These are phyloP conservation scores for Pyrrhoderma noxium DNA, from an alignment of 1,284 basidiomycete genomes.

Conservation along the genomic window DNA sequence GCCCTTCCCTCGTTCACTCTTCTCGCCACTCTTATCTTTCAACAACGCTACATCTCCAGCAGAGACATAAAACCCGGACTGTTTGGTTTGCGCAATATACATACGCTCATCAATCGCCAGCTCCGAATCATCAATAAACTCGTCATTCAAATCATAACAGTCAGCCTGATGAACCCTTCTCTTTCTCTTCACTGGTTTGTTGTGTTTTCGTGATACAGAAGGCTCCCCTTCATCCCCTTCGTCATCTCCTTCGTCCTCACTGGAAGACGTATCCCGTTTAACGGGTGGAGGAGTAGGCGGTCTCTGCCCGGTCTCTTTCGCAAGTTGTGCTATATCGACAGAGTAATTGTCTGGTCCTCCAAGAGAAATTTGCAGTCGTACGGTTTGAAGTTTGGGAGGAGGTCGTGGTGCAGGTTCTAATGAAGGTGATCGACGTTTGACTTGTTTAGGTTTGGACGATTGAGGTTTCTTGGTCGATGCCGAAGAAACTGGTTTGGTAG, in stretches of 20 bases:
- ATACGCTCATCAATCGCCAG: conserved; percentile 85
- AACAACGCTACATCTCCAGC: conserved; percentile 79
- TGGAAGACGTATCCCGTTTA: conserved; percentile 36
- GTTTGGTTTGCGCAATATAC: conserved; percentile 88
- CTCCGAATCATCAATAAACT: conserved; percentile 97
- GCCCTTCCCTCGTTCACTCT: background rate
- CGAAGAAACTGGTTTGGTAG: background rate
- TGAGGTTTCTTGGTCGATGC: conserved; percentile 21
- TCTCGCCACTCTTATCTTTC: conserved; percentile 52
- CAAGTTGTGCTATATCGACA: conserved; percentile 52
- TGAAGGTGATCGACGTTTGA: conserved; percentile 48
- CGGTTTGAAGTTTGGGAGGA: conserved; percentile 51
- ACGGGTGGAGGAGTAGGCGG: conserved; percentile 44
- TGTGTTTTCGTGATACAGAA: background rate
- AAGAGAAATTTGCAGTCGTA: conserved; percentile 60
- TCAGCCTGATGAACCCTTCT: conserved; percentile 53
- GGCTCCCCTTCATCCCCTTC: conserved; percentile 18
- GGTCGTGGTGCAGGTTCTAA: conserved; percentile 48
- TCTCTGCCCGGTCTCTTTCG: conserved; percentile 60
- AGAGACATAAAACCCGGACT: conserved; percentile 91
- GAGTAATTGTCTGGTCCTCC: conserved; percentile 69
- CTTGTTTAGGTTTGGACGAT: conserved; percentile 37
- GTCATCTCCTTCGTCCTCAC: conserved; percentile 43
- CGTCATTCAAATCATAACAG: conserved; percentile 87
- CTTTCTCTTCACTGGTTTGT: conserved; percentile 28